Percentiles rank a stretch among this genome's conserved stretches.
Evolutionary conservation across 2,329 filamentous ascomycete species (phyloP).

Genomic region (Verruconis gallopava): DNA sequence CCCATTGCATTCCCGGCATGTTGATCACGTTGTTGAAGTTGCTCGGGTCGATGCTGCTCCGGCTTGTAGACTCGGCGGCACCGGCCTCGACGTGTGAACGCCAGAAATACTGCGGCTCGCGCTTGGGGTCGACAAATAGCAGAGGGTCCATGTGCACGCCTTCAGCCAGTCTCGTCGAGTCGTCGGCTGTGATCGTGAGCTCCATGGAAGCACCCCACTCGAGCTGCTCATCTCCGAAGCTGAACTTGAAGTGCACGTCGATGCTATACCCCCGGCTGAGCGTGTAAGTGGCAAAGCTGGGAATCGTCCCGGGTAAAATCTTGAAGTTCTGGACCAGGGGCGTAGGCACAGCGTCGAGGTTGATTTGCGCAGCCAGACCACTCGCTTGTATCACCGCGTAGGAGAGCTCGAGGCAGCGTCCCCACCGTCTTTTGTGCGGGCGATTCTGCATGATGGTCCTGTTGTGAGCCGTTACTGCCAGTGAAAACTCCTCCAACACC

Average conservation of each 20-base stretch:
- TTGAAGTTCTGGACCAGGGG: slow-evolving; percentile 6
- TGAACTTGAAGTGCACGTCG: slow-evolving; percentile 4
- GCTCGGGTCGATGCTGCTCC: neutral
- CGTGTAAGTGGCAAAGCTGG: slow-evolving; percentile 5
- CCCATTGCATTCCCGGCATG: neutral
- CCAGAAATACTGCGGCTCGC: slow-evolving; percentile 6
- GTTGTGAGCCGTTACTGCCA: slow-evolving; percentile 7
- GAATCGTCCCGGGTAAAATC: slow-evolving; percentile 5
- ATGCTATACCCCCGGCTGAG: slow-evolving; percentile 7
- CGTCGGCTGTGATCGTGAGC: neutral
- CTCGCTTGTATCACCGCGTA: slow-evolving; percentile 3
- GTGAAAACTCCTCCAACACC: neutral
- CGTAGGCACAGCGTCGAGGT: slow-evolving; percentile 1
- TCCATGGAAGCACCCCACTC: slow-evolving; percentile 5
- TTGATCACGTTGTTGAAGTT: neutral
- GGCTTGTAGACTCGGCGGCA: slow-evolving; percentile 2
- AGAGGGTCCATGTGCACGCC: slow-evolving; percentile 7
- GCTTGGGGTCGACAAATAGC: slow-evolving; percentile 2
- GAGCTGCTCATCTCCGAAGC: slow-evolving; percentile 1
- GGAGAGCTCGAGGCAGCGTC: slow-evolving; percentile 6
- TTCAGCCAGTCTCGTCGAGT: neutral
- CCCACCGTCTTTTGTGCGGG: slow-evolving; percentile 2
- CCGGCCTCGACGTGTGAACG: slow-evolving; percentile 5
- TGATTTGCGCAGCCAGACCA: neutral
- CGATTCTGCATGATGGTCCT: slow-evolving; percentile 6